These are phyloP conservation scores for Kodamaea kaohsiungensis DNA, from an alignment of 805 yeast species.

Conservation along the genomic window DNA sequence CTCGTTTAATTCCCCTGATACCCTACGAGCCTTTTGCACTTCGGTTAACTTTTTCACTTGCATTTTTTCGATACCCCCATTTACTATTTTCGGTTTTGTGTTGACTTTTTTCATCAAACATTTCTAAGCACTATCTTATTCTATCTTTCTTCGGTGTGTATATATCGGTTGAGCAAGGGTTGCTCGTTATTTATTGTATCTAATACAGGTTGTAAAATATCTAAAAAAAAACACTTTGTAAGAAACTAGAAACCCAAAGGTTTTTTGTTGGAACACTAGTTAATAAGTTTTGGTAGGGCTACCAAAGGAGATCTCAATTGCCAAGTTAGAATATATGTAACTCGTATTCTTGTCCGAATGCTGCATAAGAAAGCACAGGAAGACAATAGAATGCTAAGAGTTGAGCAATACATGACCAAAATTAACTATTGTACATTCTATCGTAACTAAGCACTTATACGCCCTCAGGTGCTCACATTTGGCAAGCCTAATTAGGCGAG, in stretches of 20 bases:
- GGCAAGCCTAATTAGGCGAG: background rate
- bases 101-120: background rate
- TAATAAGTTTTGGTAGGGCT: too few species aligned
- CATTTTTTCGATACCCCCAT: constrained; percentile 8
- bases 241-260: too few species aligned
- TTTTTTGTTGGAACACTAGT: too few species aligned
- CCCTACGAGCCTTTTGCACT: constrained; percentile 3
- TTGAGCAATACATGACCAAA: background rate
- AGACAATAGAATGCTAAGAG: background rate
- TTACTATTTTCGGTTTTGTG: constrained; percentile 1
- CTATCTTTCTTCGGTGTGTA: constrained; percentile 2
- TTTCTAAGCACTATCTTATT: background rate
- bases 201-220: constrained; percentile 1
- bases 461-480: background rate
- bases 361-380: background rate
- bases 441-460: background rate
- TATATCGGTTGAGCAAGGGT: constrained; percentile 2
- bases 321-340: background rate
- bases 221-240: too few species aligned
- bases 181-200: constrained; percentile 2
- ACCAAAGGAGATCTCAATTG: background rate
- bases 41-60: constrained; percentile 12
- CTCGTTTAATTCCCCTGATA: constrained; percentile 2
- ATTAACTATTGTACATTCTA: background rate
- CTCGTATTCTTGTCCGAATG: background rate